These are phyloP conservation scores for Penicillium sp. DNA, from an alignment of 2,329 filamentous ascomycete species.

Conservation along the genomic window DNA sequence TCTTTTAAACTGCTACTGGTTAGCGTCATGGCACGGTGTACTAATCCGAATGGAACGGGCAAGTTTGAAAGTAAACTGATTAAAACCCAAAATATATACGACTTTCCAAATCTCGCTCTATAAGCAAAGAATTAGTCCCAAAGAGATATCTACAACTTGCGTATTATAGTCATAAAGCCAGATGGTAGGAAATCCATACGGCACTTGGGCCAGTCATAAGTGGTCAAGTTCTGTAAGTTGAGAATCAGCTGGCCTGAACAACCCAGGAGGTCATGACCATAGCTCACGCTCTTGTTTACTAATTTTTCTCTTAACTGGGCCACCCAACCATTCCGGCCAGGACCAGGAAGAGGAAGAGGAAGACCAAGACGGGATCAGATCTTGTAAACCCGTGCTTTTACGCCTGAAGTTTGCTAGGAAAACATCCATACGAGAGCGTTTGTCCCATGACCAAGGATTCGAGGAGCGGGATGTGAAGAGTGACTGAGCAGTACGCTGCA, in stretches of 20 bases:
- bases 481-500: conserved; percentile 14
- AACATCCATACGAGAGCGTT: conserved; percentile 6
- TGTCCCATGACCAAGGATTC: conserved; percentile 17
- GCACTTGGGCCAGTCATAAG: background rate
- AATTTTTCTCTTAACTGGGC: background rate
- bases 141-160: background rate
- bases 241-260: background rate
- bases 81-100: background rate
- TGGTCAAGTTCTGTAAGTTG: background rate
- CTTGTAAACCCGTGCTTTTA: background rate
- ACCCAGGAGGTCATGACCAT: conserved; percentile 14
- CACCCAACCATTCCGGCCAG: conserved; percentile 10
- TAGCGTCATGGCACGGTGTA: no score
- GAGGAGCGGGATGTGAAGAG: conserved; percentile 15
- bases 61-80: background rate
- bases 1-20: no score
- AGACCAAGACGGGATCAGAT: conserved; percentile 9
- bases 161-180: background rate
- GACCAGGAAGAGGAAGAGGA: background rate
- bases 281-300: conserved; percentile 17
- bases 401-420: conserved; percentile 5
- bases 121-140: background rate
- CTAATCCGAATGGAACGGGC: no score
- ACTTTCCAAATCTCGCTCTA: background rate
- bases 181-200: background rate